Conservation (phyloP, 2,329 filamentous ascomycete genomes). For the Hymenoscyphus salicellus region DNA sequence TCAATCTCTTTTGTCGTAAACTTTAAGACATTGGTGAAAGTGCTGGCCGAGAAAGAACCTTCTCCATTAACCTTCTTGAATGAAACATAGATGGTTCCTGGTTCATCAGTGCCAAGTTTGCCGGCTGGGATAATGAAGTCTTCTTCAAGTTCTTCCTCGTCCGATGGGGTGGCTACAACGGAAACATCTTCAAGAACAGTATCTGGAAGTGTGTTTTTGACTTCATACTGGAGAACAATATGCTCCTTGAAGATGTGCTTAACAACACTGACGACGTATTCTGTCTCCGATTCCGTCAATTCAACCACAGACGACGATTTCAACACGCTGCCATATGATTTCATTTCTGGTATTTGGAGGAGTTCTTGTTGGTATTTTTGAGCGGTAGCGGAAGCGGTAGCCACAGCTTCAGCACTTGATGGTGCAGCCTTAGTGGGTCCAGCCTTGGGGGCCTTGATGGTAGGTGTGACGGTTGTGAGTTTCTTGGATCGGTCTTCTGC, state of each 20-base stretch:
- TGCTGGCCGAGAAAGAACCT: slow-evolving; percentile 70
- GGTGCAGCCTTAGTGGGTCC: slow-evolving; percentile 70
- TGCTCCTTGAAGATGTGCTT: slow-evolving; percentile 99
- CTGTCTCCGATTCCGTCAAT: slow-evolving; percentile 93
- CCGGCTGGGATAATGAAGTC: slow-evolving; percentile 91
- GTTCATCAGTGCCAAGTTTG: slow-evolving; percentile 77
- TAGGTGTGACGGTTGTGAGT: slow-evolving; percentile 86
- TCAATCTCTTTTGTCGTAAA: slow-evolving; percentile 99
- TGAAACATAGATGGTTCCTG: slow-evolving; percentile 90
- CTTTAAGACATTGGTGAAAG: slow-evolving; percentile 89
- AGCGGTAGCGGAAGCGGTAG: slow-evolving; percentile 73
- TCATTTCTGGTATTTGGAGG: slow-evolving; percentile 84
- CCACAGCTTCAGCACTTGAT: slow-evolving; percentile 68
- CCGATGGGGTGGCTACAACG: slow-evolving; percentile 72
- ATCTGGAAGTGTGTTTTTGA: slow-evolving; percentile 94
- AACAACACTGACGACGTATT: slow-evolving; percentile 89
- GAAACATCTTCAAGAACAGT: slow-evolving; percentile 89
- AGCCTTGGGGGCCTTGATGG: slow-evolving; percentile 86
- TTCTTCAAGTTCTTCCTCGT: slow-evolving; percentile 82
- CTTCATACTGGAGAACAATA: slow-evolving; percentile 90
- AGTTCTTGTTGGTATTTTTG: slow-evolving; percentile 89
- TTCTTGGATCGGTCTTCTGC: slow-evolving; percentile 97
- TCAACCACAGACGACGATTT: slow-evolving; percentile 86
- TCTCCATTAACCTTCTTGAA: slow-evolving; percentile 82
- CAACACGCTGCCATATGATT: slow-evolving; percentile 82